Base-by-base conservation (phyloP, 805 yeast genomes). In the Cyberlindnera veronae region DNA sequence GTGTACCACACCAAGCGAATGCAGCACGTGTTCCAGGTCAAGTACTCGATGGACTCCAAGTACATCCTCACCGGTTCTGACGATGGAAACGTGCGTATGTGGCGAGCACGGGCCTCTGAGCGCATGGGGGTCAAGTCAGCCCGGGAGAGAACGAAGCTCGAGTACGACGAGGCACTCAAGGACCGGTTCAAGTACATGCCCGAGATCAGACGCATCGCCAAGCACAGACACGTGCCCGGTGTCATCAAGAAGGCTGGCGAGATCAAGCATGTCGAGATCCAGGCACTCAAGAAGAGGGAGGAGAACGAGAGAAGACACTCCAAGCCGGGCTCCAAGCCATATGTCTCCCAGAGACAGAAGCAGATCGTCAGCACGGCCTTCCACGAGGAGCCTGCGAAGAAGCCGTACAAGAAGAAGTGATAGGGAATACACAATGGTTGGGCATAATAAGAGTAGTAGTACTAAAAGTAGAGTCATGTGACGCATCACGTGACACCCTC, bases 131-230 rank as follows among this genome's bases (percentile, higher is more conserved):
- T 88, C 46, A 85, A 86, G 65, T 79, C 93, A 3, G 67, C 93
- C 9, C 77, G 84, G 54, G 84, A 87, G 64, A 77, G 93, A 60
- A 66, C 81, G 53, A 86, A 87, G 63, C 68, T 89, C 54, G 96
- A 91, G 63, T 91, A 93, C 64, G 95, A 88, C 61, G 85, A 78
- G 39, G 91, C 95, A 36, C 75, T 93, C 63, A 90, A 90, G 64
- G 95, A 91, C 57, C 76, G 96, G 60, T 93, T 77, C 72, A 86
- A 86, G 67, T 81, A 82, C 67, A 90, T 93, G 98, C 99, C 99
- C 1, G 99, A 93, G 64, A 84, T 93, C 57, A 79, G 78, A 57
- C 76, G 97, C 54, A 93, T 93, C 46, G 68, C 88, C 21, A 79
- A 90, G 63, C 98, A 93, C 66, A 79, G 99, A 62, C 97, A 93